phyloP scores from a whole-genome alignment of 441 rosid species.

The Capsella rubella region DNA sequence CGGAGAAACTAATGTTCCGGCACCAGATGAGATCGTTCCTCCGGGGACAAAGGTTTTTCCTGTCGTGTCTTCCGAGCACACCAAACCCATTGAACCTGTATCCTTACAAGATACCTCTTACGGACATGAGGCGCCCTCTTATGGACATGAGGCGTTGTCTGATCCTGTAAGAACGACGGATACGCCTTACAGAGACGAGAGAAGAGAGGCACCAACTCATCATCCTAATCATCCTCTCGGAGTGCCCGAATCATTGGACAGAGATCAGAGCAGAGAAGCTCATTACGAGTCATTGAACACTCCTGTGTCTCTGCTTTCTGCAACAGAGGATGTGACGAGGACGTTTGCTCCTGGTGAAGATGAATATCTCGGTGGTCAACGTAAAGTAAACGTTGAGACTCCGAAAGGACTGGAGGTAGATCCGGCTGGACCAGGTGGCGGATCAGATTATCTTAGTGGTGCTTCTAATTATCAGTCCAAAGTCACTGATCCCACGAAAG shows the following conservation, averaged over 20 bases:
- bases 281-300: conserved; percentile 39
- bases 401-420: conserved; percentile 61
- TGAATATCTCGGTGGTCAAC: conserved; percentile 41
- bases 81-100: conserved; percentile 32
- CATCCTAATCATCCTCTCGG: conserved; percentile 6
- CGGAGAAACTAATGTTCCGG: conserved; percentile 42
- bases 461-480: conserved; percentile 66
- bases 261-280: conserved; percentile 37
- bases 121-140: conserved; percentile 22
- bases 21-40: conserved; percentile 34
- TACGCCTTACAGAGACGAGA: conserved; percentile 4
- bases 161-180: conserved; percentile 18
- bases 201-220: conserved; percentile 11
- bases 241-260: conserved; percentile 16
- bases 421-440: conserved; percentile 50
- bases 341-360: conserved; percentile 36
- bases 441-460: conserved; percentile 30
- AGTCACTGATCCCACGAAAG: conserved; percentile 52
- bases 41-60: conserved; percentile 43
- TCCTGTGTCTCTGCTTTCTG: conserved; percentile 34
- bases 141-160: conserved; percentile 15
- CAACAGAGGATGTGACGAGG: conserved; percentile 41
- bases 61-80: conserved; percentile 36
- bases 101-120: conserved; percentile 26
- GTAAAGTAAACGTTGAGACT: conserved; percentile 47